Evolutionary conservation across 2,329 filamentous ascomycete species (phyloP).

Genomic region (Hysterium pulicare): DNA sequence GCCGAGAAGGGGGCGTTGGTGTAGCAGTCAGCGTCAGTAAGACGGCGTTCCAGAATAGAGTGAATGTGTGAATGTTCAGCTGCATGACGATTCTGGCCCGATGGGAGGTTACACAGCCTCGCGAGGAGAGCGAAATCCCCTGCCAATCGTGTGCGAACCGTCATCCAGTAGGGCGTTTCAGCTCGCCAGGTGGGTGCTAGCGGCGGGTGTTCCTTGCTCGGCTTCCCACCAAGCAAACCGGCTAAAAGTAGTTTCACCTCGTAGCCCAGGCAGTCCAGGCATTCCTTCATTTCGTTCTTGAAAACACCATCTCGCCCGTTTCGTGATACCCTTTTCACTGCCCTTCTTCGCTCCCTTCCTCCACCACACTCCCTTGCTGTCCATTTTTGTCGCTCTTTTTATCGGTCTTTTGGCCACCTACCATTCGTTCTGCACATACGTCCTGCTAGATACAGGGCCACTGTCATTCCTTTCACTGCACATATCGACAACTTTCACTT

Average conservation of each 20-base stretch:
- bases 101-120: no score
- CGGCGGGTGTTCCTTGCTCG: neutral
- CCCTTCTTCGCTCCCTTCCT: neutral
- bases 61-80: no score
- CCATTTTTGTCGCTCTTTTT: constrained; percentile 1
- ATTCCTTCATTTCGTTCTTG: constrained; percentile 5
- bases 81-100: no score
- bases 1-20: neutral
- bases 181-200: neutral
- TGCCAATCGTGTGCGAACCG: no score
- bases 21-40: neutral
- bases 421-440: neutral
- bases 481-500: constrained; percentile 1
- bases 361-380: neutral
- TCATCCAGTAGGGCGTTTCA: neutral
- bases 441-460: neutral
- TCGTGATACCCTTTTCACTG: constrained; percentile 2
- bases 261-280: no score
- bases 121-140: no score
- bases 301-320: constrained; percentile 3
- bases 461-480: constrained; percentile 4
- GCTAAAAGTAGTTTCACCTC: constrained; percentile 3
- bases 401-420: constrained; percentile 1
- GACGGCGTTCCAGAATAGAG: no score
- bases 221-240: neutral